Conservation (phyloP, 2,329 filamentous ascomycete species). For the Cercospora brassicicola region DNA sequence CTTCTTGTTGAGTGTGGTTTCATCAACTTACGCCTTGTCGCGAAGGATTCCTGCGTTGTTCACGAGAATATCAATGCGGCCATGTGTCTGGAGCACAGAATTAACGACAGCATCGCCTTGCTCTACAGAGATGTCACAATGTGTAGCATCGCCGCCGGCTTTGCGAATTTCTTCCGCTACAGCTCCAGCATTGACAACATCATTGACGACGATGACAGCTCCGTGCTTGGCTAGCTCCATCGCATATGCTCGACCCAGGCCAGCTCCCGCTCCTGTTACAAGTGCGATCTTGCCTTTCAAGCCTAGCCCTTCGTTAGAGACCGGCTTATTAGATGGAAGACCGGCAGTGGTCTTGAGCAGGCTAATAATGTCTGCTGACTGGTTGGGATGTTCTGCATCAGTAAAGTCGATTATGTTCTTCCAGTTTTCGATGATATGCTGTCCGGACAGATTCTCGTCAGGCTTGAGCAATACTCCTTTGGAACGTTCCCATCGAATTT, state of each 20-base stretch:
- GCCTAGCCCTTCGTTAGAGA: conserved; percentile 91
- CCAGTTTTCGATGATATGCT: conserved; percentile 58
- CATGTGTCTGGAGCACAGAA: conserved; percentile 85
- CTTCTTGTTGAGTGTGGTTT: too few species aligned
- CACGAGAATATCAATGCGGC: conserved; percentile 82
- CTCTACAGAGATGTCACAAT: conserved; percentile 87
- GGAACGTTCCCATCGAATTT: conserved; percentile 89
- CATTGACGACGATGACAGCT: conserved; percentile 85
- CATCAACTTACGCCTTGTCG: conserved; percentile 69
- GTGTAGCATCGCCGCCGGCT: conserved; percentile 80
- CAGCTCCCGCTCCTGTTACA: conserved; percentile 81
- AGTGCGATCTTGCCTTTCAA: conserved; percentile 83
- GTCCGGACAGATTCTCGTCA: conserved; percentile 69
- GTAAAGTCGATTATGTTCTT: conserved; percentile 77
- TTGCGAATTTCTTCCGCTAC: conserved; percentile 90
- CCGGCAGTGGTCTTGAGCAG: conserved; percentile 86
- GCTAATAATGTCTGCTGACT: conserved; percentile 78
- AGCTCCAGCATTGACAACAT: conserved; percentile 81
- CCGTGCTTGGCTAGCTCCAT: conserved; percentile 81
- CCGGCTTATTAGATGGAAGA: conserved; percentile 91
- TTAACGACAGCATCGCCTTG: conserved; percentile 88
- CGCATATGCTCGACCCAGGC: conserved; percentile 85
- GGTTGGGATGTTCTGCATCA: conserved; percentile 66
- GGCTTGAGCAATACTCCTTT: conserved; percentile 83
- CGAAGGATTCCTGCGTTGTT: conserved; percentile 87